Conservation (phyloP, 2,329 filamentous ascomycete species). For the Penicillium psychrosexuale region DNA sequence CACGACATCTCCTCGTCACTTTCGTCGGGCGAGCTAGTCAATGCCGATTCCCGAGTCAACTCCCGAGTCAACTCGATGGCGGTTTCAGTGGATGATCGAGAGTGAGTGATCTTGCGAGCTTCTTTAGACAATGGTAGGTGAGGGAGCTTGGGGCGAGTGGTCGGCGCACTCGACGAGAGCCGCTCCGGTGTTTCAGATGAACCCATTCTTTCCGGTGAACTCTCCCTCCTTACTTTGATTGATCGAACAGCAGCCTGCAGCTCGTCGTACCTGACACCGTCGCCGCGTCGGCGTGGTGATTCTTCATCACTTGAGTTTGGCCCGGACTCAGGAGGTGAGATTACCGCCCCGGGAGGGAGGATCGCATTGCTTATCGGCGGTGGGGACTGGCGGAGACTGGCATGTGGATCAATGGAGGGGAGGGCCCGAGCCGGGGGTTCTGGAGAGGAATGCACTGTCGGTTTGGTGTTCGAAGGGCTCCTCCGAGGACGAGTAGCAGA, state of each 20-base stretch:
- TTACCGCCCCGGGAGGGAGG: conserved; percentile 79
- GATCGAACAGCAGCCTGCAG: conserved; percentile 79
- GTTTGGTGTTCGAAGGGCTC: conserved; percentile 51
- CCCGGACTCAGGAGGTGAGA: conserved; percentile 85
- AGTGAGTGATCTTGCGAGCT: conserved; percentile 60
- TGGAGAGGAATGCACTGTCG: conserved; percentile 30
- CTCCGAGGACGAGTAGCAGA: conserved; percentile 60
- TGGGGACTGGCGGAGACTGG: conserved; percentile 75
- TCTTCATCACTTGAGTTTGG: conserved; percentile 79
- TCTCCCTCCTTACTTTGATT: conserved; percentile 54
- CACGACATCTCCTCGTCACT: conserved; percentile 59
- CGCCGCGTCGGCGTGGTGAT: conserved; percentile 36
- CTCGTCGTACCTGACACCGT: conserved; percentile 56
- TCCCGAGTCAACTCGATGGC: conserved; percentile 48
- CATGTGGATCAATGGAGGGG: conserved; percentile 43
- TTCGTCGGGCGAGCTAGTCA: conserved; percentile 45
- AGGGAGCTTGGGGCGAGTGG: conserved; percentile 13
- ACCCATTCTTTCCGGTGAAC: conserved; percentile 31
- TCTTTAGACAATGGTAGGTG: conserved; percentile 50
- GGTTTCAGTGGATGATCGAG: conserved; percentile 58
- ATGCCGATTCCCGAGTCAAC: conserved; percentile 21
- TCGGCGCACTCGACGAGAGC: conserved; percentile 29
- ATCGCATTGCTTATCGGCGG: conserved; percentile 72
- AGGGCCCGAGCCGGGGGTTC: conserved; percentile 23
- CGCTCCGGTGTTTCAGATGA: conserved; percentile 8